Conservation (phyloP, 257 asterid species). For the Capsicum baccatum region DNA sequence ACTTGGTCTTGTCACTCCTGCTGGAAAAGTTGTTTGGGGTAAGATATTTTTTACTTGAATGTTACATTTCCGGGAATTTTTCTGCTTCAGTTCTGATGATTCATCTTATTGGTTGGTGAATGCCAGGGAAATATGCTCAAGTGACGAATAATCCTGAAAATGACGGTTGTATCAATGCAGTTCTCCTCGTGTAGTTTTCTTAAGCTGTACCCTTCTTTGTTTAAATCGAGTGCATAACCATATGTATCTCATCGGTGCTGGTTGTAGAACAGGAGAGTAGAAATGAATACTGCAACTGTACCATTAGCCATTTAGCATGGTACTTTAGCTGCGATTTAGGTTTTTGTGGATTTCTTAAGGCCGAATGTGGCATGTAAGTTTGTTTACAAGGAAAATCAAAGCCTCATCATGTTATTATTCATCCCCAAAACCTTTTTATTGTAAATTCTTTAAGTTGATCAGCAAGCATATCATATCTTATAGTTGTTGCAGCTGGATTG, state of each 20-base stretch:
- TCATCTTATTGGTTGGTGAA: background rate
- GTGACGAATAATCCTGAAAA: conserved; percentile 97
- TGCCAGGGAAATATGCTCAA: conserved; percentile 95
- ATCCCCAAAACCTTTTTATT: too few species aligned
- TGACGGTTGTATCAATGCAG: conserved; percentile 94
- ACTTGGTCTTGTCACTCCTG: conserved; percentile 96
- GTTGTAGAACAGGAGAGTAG: background rate
- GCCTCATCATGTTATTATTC: too few species aligned
- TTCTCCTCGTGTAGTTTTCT: conserved; percentile 69
- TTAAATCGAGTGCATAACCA: background rate
- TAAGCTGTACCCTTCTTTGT: background rate
- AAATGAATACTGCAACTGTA: background rate
- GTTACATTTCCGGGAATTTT: background rate
- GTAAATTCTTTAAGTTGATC: too few species aligned
- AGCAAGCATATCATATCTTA: too few species aligned
- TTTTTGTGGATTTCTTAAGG: background rate
- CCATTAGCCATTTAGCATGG: background rate
- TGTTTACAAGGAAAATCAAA: too few species aligned
- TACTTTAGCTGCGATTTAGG: background rate
- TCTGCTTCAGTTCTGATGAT: background rate
- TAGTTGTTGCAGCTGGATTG: too few species aligned
- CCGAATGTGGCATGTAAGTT: too few species aligned
- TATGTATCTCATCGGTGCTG: background rate
- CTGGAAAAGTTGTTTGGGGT: conserved; percentile 99
- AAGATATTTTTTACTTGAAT: conserved; percentile 27